Evolutionary conservation across 1,284 basidiomycete species (phyloP).

Genomic region (Marasmius oreades): DNA sequence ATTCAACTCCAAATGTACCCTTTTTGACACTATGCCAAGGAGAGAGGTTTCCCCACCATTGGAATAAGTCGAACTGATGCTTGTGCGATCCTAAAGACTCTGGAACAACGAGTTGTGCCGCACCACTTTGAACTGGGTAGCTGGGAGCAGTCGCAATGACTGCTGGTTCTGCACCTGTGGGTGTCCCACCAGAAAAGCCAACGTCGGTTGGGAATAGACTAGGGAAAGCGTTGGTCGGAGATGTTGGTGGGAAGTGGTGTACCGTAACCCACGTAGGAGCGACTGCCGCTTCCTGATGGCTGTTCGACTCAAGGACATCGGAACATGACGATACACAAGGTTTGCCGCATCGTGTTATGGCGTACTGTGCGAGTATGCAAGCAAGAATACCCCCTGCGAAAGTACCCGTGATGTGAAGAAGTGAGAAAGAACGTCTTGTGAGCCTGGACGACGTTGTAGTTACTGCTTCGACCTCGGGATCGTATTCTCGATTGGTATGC

Average conservation of each 20-base stretch:
- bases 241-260: slow-evolving; percentile 65
- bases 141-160: slow-evolving; percentile 75
- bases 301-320: background rate
- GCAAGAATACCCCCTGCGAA: slow-evolving; percentile 44
- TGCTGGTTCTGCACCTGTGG: slow-evolving; percentile 80
- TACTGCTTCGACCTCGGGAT: slow-evolving; percentile 13
- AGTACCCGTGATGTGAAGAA: slow-evolving; percentile 36
- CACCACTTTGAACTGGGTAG: slow-evolving; percentile 71
- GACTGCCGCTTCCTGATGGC: slow-evolving; percentile 23
- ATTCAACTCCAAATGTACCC: slow-evolving; percentile 69
- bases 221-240: slow-evolving; percentile 67
- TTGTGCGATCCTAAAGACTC: slow-evolving; percentile 25
- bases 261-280: slow-evolving; percentile 59
- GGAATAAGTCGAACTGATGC: slow-evolving; percentile 58
- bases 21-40: slow-evolving; percentile 78
- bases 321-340: slow-evolving; percentile 6
- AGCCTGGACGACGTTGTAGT: slow-evolving; percentile 8
- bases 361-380: slow-evolving; percentile 38
- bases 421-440: slow-evolving; percentile 25
- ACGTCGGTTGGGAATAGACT: slow-evolving; percentile 72
- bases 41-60: slow-evolving; percentile 79
- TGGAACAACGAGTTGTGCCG: slow-evolving; percentile 61
- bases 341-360: slow-evolving; percentile 32
- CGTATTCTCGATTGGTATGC: slow-evolving; percentile 23
- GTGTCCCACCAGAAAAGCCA: slow-evolving; percentile 79